Evolutionary conservation across 148 eudicot genomes (phyloP), one percentile per base, ranked within the genome.

Genomic region (Chenopodium quinoa): DNA sequence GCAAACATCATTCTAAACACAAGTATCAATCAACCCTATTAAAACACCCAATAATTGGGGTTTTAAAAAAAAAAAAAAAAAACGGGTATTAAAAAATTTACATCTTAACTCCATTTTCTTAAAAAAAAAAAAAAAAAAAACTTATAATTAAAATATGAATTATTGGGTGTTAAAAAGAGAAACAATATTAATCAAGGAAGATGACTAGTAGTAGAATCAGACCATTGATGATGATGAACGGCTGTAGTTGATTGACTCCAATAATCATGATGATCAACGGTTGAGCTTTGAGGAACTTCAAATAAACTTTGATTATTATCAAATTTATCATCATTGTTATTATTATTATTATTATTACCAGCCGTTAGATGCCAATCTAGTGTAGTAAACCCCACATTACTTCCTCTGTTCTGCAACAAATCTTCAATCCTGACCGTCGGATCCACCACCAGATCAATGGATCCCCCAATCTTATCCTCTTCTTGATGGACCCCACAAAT

Each of bases 351-450:
- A 47, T 52, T 52, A 58, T 40, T 56, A 14, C 23, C 76, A 34
- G 47, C 66, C 67, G 69, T 75, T 8, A 34, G 46, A 70, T 81
- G 46, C 76, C 69, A 27, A 75, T 75, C 83, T 63, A 75, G 52
- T 76, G 80, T n/a, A 27, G 69, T 4, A 9, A 29, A 0, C 9
- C 75, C 83, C 44, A 62, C 79, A 65, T 75, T 65, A 16, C 19
- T 56, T 67, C 83, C 83, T 20, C 79, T 81, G 75, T 81, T 81
- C 73, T 74, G 63, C 75, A 75, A 52, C 56, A 73, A 47, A 73
- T 74, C 83, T 3, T 80, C 83, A 74, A 80, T 73, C 72, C 47
- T 65, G 6, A 80, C 83, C 78, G 83, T 80, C 2, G 32, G 73
- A 80, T 80, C 83, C 23, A n/a, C 52, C 27, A 40, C 52, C 27